These are phyloP conservation scores for Globisporangium alternatum DNA, from an alignment of 352 stramenopile species.

Conservation along the genomic window DNA sequence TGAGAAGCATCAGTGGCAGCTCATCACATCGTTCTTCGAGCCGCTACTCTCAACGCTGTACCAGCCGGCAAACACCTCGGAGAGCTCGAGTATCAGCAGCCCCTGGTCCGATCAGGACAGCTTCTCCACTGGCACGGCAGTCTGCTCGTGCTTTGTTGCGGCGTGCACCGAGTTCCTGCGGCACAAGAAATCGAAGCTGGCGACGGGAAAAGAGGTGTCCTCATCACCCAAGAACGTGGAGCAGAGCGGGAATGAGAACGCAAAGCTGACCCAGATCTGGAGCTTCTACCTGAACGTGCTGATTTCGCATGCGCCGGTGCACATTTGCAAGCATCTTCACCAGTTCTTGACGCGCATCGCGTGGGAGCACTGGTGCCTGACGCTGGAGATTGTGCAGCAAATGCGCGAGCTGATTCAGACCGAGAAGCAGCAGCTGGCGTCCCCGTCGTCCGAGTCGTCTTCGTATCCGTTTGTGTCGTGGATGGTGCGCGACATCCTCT, in stretches of 20 bases:
- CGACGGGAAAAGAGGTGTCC: background rate
- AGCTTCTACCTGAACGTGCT: conserved; percentile 72
- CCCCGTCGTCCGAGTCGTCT: conserved; percentile 32
- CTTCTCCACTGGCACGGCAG: conserved; percentile 63
- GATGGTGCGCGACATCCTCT: conserved; percentile 80
- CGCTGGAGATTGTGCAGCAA: conserved; percentile 76
- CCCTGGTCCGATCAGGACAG: conserved; percentile 76
- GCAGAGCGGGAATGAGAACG: conserved; percentile 16
- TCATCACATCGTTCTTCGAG: conserved; percentile 76
- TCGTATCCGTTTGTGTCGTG: conserved; percentile 82
- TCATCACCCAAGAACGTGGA: background rate
- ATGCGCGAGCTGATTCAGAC: conserved; percentile 74
- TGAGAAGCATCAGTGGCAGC: conserved; percentile 59
- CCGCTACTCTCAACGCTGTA: conserved; percentile 79
- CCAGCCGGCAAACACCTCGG: conserved; percentile 63
- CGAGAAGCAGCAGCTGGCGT: conserved; percentile 55
- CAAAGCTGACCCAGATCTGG: conserved; percentile 81
- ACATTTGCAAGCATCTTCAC: conserved; percentile 81
- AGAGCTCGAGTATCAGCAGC: conserved; percentile 58
- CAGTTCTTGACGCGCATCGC: conserved; percentile 76
- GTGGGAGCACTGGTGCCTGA: conserved; percentile 85
- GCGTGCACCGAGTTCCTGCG: conserved; percentile 74
- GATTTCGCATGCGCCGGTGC: conserved; percentile 64
- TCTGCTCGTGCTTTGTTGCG: conserved; percentile 81
- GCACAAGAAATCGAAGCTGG: conserved; percentile 11